phyloP scores from a whole-genome alignment of 169 alveolate genomes.

The Perkinsus marinus region DNA sequence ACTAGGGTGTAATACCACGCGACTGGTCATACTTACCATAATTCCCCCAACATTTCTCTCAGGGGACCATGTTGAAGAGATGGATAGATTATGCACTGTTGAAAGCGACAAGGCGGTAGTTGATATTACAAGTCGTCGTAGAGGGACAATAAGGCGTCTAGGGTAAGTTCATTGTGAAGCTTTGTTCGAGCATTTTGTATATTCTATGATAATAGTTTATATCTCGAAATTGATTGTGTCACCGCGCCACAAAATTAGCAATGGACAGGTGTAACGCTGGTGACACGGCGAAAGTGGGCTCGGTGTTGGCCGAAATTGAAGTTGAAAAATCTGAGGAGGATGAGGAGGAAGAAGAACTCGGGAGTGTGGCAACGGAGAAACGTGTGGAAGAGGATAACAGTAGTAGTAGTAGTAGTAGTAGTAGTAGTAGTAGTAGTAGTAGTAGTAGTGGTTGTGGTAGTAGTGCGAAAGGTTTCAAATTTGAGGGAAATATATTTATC shows the following conservation, averaged over 20 bases:
- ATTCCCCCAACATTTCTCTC: no score
- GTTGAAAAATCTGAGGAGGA: slow-evolving; percentile 13
- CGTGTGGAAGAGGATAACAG: not conserved
- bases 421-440: no score
- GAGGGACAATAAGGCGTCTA: not conserved
- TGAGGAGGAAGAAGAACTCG: not conserved
- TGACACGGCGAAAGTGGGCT: slow-evolving; percentile 38
- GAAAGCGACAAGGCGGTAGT: slow-evolving; percentile 86
- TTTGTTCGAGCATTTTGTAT: no score
- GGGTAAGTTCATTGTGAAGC: no score
- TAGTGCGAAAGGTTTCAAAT: no score
- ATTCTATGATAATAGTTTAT: no score
- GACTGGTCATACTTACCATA: no score
- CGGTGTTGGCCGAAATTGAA: slow-evolving; percentile 51
- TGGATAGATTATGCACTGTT: slow-evolving; percentile 77
- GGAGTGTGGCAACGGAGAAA: not conserved
- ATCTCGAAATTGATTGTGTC: not conserved
- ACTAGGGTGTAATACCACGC: not conserved
- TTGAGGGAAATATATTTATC: no score
- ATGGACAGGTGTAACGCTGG: slow-evolving; percentile 37
- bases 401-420: not conserved
- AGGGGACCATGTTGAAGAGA: slow-evolving; percentile 78
- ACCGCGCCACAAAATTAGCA: not conserved
- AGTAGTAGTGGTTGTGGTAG: no score
- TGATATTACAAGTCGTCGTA: slow-evolving; percentile 73